Evolutionary conservation across 2,329 filamentous ascomycete genomes (phyloP).

Genomic region (Tolypocladium cylindrosporum): DNA sequence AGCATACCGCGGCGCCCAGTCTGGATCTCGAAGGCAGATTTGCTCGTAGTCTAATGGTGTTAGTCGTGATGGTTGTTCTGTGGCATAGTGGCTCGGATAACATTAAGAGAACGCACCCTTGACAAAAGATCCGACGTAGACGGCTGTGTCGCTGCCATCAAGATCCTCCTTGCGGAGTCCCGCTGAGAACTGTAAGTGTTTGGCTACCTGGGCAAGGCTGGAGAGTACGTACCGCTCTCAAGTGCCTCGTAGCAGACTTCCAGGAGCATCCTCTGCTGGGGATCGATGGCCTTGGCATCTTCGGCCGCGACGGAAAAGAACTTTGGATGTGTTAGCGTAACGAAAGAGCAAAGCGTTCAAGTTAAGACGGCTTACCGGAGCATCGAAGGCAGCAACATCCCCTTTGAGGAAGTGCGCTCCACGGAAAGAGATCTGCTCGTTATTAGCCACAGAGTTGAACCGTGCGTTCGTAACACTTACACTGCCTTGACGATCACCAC

Average conservation of each 20-base stretch:
- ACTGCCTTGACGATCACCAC: constrained; percentile 36
- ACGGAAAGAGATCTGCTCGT: constrained; percentile 30
- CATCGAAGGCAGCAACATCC: constrained; percentile 37
- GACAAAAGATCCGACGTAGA: constrained; percentile 41
- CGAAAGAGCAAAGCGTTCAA: too few relatives aligned
- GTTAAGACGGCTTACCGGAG: constrained; percentile 26
- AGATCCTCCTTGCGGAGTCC: constrained; percentile 33
- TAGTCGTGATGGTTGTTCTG: neutral
- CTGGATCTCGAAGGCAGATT: constrained; percentile 37
- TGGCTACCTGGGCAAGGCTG: neutral
- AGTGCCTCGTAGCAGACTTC: constrained; percentile 41
- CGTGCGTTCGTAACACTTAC: constrained; percentile 19
- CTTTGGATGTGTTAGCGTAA: constrained; percentile 19
- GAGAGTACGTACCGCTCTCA: constrained; percentile 30
- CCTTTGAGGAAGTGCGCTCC: constrained; percentile 42
- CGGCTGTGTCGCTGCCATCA: constrained; percentile 32
- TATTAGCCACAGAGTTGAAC: neutral
- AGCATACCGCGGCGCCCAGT: constrained; percentile 39
- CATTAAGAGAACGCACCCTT: constrained; percentile 24
- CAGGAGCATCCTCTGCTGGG: constrained; percentile 40
- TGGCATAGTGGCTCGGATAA: neutral
- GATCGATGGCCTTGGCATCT: constrained; percentile 42
- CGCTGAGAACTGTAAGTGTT: constrained; percentile 17
- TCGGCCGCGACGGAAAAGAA: constrained; percentile 41
- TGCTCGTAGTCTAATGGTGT: constrained; percentile 35